Base-by-base conservation (phyloP, 2,329 filamentous ascomycete species). In the Fusarium haematococcum region DNA sequence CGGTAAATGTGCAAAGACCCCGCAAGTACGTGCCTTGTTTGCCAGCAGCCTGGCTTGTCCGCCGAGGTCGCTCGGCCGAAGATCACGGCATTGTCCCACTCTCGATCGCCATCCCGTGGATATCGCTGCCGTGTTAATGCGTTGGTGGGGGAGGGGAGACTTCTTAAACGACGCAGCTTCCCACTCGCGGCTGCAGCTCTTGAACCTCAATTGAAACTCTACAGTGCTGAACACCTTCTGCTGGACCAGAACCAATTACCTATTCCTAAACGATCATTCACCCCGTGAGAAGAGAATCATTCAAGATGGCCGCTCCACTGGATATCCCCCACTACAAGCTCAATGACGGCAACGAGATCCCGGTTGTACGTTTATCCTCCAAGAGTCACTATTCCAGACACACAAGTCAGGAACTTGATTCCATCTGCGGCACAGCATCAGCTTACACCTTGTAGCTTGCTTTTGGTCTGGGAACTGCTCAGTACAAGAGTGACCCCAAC, bases 331-430 rank as follows among this genome's bases (percentile, higher is more conserved):
- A 82, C 64, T 81, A 95, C 64, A 93, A 92, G 84, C 86, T 95
- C 66, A 94, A 93, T 75, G 92, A 95, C 84, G 93, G 92, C 70
- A 89, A 90, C 70, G 88, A 90, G 67, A 93, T 95, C 63, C 93
- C 93, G 13, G 88, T 93, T 86, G 91, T 92, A 83, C 71, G 85
- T 59, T 45, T 45, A 37, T 37, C 45, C 35, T 41, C 58, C 43
- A 48, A 59, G 32, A 56, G 41, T 37, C 39, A 18, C 27, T 20
- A 18, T 25, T 48, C 30, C 54, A 11, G 23, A 32, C 20, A 10
- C 20, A n/a, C 11, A 32, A n/a, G 6, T 8, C 39, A 25, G 13
- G 23, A 48, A 41, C 32, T 23, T 7, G 32, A n/a, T 25, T 14
- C 13, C 35, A 20, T 37, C 5, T 39, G 23, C 16, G 35, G 45